Evolutionary conservation across 2,329 filamentous ascomycete species (phyloP).

Genomic region (Mycosphaerella arachidis): DNA sequence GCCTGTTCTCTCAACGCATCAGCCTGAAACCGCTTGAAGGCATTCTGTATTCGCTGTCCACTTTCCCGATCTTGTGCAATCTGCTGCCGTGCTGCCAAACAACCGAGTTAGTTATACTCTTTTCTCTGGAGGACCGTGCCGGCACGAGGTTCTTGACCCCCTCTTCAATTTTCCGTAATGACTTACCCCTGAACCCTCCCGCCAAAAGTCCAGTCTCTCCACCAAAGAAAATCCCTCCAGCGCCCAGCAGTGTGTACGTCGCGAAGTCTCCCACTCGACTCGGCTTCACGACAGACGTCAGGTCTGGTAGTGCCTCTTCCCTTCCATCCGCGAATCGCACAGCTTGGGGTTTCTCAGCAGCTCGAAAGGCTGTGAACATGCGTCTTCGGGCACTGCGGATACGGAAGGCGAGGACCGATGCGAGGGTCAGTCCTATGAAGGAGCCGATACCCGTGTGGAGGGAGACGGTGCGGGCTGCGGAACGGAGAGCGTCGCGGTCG

Average conservation of each 20-base stretch:
- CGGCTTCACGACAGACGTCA: conserved; percentile 55
- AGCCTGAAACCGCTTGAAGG: conserved; percentile 58
- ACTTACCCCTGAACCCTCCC: conserved; percentile 47
- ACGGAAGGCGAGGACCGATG: conserved; percentile 54
- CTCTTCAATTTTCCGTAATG: conserved; percentile 48
- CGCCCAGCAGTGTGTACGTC: conserved; percentile 59
- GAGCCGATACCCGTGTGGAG: conserved; percentile 57
- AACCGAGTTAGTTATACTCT: conserved; percentile 31
- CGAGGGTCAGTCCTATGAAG: conserved; percentile 56
- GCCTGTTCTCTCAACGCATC: conserved; percentile 61
- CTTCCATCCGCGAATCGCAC: conserved; percentile 60
- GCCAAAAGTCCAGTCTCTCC: conserved; percentile 59
- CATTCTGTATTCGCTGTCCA: conserved; percentile 56
- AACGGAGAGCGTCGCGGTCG: conserved; percentile 56
- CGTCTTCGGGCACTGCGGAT: conserved; percentile 52
- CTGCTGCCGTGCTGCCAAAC: conserved; percentile 47
- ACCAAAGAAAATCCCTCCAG: conserved; percentile 60
- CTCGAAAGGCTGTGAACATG: conserved; percentile 60
- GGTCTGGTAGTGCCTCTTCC: conserved; percentile 57
- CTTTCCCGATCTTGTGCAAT: conserved; percentile 53
- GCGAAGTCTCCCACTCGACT: conserved; percentile 56
- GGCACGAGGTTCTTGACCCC: conserved; percentile 17
- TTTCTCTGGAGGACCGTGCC: conserved; percentile 15
- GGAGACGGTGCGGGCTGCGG: conserved; percentile 53
- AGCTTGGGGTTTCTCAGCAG: conserved; percentile 57